Conservation (phyloP, 1,139 yeast species). For the Yamadazyma kanchanaburiensis region DNA sequence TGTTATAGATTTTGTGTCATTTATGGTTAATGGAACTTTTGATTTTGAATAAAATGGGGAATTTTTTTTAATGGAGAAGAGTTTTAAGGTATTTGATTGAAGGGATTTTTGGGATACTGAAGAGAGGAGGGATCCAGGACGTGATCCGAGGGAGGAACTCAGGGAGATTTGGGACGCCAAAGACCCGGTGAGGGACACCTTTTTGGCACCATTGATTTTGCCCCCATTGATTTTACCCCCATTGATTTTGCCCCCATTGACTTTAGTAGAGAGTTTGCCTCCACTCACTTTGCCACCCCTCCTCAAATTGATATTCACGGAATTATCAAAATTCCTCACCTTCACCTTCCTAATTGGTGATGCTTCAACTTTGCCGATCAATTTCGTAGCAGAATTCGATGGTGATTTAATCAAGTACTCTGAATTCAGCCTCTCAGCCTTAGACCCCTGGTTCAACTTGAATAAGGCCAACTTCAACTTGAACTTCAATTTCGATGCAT, state of each 20-base stretch:
- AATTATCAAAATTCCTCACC: slow-evolving; percentile 10
- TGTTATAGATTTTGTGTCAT: slow-evolving; percentile 4
- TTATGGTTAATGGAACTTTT: slow-evolving; percentile 12
- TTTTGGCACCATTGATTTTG: too few species aligned
- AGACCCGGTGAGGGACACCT: too few species aligned
- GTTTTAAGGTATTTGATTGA: slow-evolving; percentile 21
- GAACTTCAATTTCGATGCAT: slow-evolving; percentile 62
- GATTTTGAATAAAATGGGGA: slow-evolving; percentile 22
- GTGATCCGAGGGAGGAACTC: too few species aligned
- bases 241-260: too few species aligned
- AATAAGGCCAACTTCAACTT: slow-evolving; percentile 77
- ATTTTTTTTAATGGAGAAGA: slow-evolving; percentile 32
- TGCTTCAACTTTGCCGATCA: slow-evolving; percentile 5
- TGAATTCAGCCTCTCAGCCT: slow-evolving; percentile 3
- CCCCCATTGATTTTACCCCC: too few species aligned
- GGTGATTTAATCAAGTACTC: slow-evolving; percentile 10
- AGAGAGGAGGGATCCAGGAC: too few species aligned
- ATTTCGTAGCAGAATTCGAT: slow-evolving; percentile 14
- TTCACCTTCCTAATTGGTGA: slow-evolving; percentile 5
- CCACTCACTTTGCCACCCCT: too few species aligned
- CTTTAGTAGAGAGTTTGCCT: too few species aligned
- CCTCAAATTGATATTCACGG: slow-evolving; percentile 13
- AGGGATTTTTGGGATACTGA: slow-evolving; percentile 13
- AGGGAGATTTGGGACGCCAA: too few species aligned
- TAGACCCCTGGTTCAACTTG: slow-evolving; percentile 45